Base-by-base conservation (phyloP, 768 basidiomycete genomes). In the Leccinum barrowsii region DNA sequence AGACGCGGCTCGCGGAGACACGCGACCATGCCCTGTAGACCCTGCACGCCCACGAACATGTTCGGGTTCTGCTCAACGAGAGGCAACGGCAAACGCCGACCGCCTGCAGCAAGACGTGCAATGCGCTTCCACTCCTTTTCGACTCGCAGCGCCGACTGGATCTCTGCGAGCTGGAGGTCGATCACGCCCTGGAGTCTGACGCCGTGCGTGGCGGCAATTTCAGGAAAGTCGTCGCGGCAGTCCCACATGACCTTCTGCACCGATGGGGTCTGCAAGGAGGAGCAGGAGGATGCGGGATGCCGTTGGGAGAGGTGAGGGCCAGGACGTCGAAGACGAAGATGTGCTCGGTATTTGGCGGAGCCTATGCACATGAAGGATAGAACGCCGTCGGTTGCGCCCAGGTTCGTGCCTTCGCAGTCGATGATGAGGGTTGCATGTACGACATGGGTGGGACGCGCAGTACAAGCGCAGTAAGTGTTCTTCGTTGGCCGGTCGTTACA, bases 161-260 rank as follows among this genome's bases (percentile, higher is more conserved):
- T 69, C 57, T 78, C 78, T 2, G 70, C 77, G 13, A 79, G 66
- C 57, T 78, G 77, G 28, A 79, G 68, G 58, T 79, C 78, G 15
- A 79, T 57, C 10, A 79, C 70, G 13, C 70, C 68, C 10, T 64
- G 60, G 22, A 79, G 59, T 0, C 50, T 26, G 21, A 75, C 63
- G 1, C 68, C 66, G 35, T 74, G 74, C 1, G 59, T 50, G 17
- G 67, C 52, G 7, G 28, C 60, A 4, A 79, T 65, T 58, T 79
- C 77, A 40, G 72, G 63, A 62, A 65, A 76, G 62, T 79, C 78
- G 64, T 73, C 73, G 1, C 77, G 69, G 11, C 77, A 77, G 60
- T 79, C 78, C 71, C 75, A 79, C 59, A 76, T 73, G 60, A 79
- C 61, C 63, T 78, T 79, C 30, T 68, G 65, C 35, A 76, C 60